phyloP scores from a whole-genome alignment of 108 stramenopile species.

The Stephanodiscus minutulus region DNA sequence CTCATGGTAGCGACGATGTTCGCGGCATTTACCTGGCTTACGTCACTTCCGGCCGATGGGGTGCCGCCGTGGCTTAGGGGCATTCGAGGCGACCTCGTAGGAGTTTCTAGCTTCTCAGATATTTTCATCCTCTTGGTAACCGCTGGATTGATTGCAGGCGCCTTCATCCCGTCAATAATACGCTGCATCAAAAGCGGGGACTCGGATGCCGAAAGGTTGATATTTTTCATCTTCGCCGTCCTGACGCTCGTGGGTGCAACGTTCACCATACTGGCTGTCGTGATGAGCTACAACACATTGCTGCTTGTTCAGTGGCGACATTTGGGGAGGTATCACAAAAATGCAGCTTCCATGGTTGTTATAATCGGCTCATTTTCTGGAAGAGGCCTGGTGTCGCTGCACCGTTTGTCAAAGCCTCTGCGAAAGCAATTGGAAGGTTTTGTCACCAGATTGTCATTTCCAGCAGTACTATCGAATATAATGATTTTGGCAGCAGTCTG shows the following conservation, averaged over 20 bases:
- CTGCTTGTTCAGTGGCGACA: constrained; percentile 16
- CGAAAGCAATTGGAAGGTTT: background rate
- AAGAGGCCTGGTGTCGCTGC: constrained; percentile 1
- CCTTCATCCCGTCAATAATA: background rate
- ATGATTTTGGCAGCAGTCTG: constrained; percentile 15
- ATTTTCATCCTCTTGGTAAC: constrained; percentile 8
- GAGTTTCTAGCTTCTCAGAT: constrained; percentile 15
- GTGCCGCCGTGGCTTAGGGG: constrained; percentile 15
- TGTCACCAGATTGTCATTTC: background rate
- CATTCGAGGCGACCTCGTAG: constrained; percentile 15
- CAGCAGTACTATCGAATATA: constrained; percentile 6
- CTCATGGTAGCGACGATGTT: background rate
- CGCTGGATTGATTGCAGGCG: constrained; percentile 3
- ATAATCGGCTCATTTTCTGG: constrained; percentile 11
- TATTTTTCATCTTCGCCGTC: background rate
- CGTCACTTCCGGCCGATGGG: background rate
- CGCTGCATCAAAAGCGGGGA: background rate
- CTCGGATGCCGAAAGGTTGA: background rate
- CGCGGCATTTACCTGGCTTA: background rate
- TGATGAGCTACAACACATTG: background rate
- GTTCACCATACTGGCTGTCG: background rate
- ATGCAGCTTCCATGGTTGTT: constrained; percentile 13
- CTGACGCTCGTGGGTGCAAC: background rate
- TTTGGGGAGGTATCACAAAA: constrained; percentile 19
- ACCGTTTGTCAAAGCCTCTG: constrained; percentile 4